phyloP scores from a whole-genome alignment of 2,329 filamentous ascomycete species.

The Diaporthe sp. region DNA sequence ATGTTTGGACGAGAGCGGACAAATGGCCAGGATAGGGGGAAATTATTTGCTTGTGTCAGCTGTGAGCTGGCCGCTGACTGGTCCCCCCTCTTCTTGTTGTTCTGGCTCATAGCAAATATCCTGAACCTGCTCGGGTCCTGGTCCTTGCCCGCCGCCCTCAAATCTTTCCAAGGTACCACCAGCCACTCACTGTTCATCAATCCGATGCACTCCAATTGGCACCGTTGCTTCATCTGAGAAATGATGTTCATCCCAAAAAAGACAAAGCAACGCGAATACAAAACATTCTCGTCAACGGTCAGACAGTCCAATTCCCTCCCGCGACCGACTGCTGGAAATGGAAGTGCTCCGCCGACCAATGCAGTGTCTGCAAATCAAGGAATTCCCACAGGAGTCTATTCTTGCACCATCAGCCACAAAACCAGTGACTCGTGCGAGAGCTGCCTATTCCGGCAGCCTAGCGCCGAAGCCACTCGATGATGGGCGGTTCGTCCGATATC shows the following conservation, averaged over 20 bases:
- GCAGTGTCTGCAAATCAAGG: background rate
- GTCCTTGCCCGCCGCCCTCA: background rate
- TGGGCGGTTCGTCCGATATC: background rate
- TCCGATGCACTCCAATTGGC: background rate
- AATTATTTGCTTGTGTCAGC: background rate
- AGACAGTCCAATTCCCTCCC: background rate
- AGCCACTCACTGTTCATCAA: background rate
- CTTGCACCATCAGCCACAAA: constrained; percentile 14
- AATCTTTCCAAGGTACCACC: background rate
- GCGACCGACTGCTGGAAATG: background rate
- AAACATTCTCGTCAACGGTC: background rate
- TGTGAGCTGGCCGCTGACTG: background rate
- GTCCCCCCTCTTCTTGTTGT: background rate
- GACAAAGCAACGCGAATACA: background rate
- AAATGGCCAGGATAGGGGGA: background rate
- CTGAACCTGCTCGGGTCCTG: background rate
- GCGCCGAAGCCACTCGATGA: background rate
- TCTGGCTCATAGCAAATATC: background rate
- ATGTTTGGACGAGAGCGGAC: background rate
- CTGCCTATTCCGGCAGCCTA: constrained; percentile 26
- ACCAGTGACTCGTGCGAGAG: constrained; percentile 28
- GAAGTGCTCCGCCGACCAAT: background rate
- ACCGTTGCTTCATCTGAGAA: constrained; percentile 3
- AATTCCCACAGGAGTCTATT: background rate
- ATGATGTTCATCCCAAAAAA: constrained; percentile 2